A percentile compares a stretch with the other conserved stretches of the same genome.
Conservation (phyloP, 495 filamentous ascomycete species). For the Cetradonia linearis region DNA sequence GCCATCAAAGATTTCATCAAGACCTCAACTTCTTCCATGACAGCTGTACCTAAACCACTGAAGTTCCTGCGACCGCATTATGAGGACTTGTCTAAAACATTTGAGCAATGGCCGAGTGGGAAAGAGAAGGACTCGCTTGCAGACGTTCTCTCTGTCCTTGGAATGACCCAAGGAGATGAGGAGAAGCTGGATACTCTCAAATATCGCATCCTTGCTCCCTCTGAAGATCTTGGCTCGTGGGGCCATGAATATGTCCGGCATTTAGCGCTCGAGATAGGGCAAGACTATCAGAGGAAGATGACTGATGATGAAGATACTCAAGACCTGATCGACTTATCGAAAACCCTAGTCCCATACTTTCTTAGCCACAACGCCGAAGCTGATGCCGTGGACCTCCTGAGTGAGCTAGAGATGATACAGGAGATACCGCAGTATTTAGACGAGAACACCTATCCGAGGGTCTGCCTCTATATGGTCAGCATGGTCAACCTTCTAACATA, state of each 20-base stretch:
- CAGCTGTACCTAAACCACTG: slow-evolving; percentile 92
- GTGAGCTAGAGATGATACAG: slow-evolving; percentile 93
- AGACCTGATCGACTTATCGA: slow-evolving; percentile 72
- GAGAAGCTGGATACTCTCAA: slow-evolving; percentile 91
- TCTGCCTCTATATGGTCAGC: slow-evolving; percentile 96
- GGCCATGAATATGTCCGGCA: slow-evolving; percentile 98
- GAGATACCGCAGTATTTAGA: slow-evolving; percentile 82
- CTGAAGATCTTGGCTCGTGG: slow-evolving; percentile 90
- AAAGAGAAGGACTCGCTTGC: slow-evolving; percentile 83
- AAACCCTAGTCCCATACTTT: slow-evolving; percentile 85
- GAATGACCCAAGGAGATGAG: slow-evolving; percentile 98
- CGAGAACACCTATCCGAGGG: slow-evolving; percentile 83
- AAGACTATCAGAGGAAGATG: slow-evolving; percentile 76
- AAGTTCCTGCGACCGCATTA: slow-evolving; percentile 98
- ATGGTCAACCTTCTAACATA: slow-evolving; percentile 97
- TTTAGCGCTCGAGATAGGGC: slow-evolving; percentile 87
- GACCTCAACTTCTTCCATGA: slow-evolving; percentile 98
- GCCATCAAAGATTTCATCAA: slow-evolving; percentile 96
- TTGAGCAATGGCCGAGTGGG: slow-evolving; percentile 77
- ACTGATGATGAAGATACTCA: slow-evolving; percentile 51
- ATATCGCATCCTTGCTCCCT: slow-evolving; percentile 82
- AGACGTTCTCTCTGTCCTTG: slow-evolving; percentile 92
- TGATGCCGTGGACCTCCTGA: slow-evolving; percentile 93
- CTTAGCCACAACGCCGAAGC: slow-evolving; percentile 96
- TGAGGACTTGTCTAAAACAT: slow-evolving; percentile 69